phyloP scores from a whole-genome alignment of 2,329 filamentous ascomycete species.

The Scedosporium apiospermum region DNA sequence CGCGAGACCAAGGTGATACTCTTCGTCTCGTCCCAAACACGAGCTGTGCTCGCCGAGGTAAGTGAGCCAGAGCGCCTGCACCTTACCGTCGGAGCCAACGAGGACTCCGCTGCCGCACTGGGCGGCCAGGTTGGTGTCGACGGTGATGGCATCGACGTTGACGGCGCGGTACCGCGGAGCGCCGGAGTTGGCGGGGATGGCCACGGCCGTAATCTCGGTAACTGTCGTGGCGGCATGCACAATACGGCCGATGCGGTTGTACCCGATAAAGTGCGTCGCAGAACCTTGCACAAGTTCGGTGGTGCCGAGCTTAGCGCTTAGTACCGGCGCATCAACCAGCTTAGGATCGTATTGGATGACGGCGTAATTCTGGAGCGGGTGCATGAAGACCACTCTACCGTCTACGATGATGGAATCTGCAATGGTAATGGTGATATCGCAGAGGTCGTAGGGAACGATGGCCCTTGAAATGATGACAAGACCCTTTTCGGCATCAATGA shows the following conservation, averaged over 20 bases:
- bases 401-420: constrained; percentile 93
- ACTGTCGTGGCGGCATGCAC: constrained; percentile 91
- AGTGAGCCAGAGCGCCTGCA: constrained; percentile 92
- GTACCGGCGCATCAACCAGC: constrained; percentile 87
- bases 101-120: constrained; percentile 94
- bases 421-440: constrained; percentile 92
- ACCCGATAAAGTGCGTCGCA: constrained; percentile 94
- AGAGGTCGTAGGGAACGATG: constrained; percentile 91
- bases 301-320: constrained; percentile 74
- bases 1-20: constrained; percentile 89
- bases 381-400: constrained; percentile 89
- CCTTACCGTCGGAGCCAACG: constrained; percentile 78
- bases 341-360: constrained; percentile 90
- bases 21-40: constrained; percentile 76
- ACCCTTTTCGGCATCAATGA: constrained; percentile 95
- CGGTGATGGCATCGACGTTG: constrained; percentile 93
- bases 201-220: constrained; percentile 94
- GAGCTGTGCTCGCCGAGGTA: constrained; percentile 85
- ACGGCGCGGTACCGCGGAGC: constrained; percentile 90
- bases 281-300: constrained; percentile 85
- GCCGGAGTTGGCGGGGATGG: constrained; percentile 85
- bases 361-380: constrained; percentile 93
- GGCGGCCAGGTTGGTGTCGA: constrained; percentile 83
- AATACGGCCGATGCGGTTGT: constrained; percentile 89
- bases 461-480: constrained; percentile 90